A percentile compares a stretch with the other conserved stretches of the same genome.
Evolutionary conservation across 768 basidiomycete species (phyloP).

Genomic region (Mycena filopes): DNA sequence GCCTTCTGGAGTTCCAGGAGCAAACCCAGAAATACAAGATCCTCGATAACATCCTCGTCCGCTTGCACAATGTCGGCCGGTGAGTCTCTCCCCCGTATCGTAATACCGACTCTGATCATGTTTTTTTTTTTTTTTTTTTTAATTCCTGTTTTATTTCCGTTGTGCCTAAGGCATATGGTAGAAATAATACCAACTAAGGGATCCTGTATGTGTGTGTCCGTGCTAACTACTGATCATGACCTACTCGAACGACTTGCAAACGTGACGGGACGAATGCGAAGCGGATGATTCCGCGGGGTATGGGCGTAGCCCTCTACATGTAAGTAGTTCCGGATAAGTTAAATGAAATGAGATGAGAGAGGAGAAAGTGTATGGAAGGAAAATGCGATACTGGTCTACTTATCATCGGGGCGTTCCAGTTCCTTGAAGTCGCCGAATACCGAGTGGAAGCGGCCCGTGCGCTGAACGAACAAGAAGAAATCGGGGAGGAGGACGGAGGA

Average conservation of each 20-base stretch:
- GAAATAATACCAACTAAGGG: neutral
- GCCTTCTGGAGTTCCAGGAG: neutral
- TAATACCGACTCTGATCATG: too few relatives aligned
- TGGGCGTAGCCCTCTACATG: neutral
- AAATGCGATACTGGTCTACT: neutral
- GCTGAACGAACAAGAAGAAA: neutral
- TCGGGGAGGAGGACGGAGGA: neutral
- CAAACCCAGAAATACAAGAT: neutral
- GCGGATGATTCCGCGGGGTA: neutral
- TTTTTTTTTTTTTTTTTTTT: slow-evolving; percentile 1
- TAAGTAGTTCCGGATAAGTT: neutral
- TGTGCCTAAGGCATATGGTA: slow-evolving; percentile 4
- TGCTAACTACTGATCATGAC: neutral
- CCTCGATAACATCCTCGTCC: slow-evolving; percentile 1
- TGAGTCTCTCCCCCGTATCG: neutral
- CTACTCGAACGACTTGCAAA: neutral
- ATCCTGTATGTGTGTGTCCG: neutral
- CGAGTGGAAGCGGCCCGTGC: neutral
- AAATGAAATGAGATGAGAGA: neutral
- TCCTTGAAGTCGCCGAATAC: neutral
- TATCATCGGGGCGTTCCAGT: neutral
- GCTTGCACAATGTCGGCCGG: slow-evolving; percentile 13
- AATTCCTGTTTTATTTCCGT: neutral
- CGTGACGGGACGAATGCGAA: neutral
- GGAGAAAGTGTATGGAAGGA: neutral